Conservation (phyloP, 2,329 filamentous ascomycete genomes). For the Fusarium sp. region DNA sequence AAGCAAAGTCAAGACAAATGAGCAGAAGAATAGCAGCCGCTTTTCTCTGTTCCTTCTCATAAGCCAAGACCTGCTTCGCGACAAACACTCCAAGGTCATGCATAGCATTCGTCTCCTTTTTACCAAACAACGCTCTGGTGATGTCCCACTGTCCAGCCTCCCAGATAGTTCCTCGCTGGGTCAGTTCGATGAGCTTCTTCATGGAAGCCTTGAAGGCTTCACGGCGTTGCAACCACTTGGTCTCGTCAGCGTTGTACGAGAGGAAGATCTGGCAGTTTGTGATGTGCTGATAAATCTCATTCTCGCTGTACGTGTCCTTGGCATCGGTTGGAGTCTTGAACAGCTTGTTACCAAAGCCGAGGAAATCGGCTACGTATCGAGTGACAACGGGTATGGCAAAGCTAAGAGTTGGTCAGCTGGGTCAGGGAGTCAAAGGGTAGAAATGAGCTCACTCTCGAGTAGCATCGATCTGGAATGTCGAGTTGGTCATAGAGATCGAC, state of each 20-base stretch:
- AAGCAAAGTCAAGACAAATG: constrained; percentile 3
- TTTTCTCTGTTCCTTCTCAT: background rate
- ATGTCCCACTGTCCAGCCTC: constrained; percentile 10
- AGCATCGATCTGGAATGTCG: constrained; percentile 28
- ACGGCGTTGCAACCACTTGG: constrained; percentile 35
- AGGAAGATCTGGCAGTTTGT: constrained; percentile 41
- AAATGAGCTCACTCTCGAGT: constrained; percentile 14
- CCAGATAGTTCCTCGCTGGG: constrained; percentile 22
- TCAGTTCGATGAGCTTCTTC: constrained; percentile 13
- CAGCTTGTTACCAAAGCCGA: constrained; percentile 30
- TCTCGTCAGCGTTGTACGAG: constrained; percentile 37
- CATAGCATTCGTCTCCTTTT: background rate
- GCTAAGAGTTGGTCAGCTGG: background rate
- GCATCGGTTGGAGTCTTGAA: background rate
- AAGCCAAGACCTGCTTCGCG: background rate
- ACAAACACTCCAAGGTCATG: background rate
- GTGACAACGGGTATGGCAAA: constrained; percentile 39
- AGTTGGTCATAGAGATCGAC: background rate
- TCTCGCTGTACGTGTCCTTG: constrained; percentile 22
- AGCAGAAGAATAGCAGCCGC: constrained; percentile 4
- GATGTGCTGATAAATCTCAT: constrained; percentile 41
- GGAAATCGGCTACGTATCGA: constrained; percentile 35
- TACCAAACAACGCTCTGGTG: background rate
- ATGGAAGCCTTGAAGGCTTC: constrained; percentile 32
- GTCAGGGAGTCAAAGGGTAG: rapidly evolving